A percentile compares a stretch with the other conserved stretches of the same genome.
Evolutionary conservation across 2,329 filamentous ascomycete species (phyloP).

Genomic region (Fusarium buxicola): DNA sequence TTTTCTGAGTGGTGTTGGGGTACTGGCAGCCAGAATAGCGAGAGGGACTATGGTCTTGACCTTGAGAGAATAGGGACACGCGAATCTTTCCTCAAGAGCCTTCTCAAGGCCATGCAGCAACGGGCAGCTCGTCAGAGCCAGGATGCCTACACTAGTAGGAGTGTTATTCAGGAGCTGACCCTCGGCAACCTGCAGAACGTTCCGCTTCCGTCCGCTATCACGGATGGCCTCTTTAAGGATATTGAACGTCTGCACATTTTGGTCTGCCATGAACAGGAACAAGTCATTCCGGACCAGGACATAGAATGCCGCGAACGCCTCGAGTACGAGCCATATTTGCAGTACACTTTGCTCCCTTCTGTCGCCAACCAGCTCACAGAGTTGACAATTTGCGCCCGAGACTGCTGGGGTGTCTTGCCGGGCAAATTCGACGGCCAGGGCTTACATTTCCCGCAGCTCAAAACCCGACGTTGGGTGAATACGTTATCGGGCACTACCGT

Average conservation of each 20-base stretch:
- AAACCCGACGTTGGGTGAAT: conserved; percentile 34
- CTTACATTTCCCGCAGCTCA: conserved; percentile 39
- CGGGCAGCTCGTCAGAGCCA: not conserved
- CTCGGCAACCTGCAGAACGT: conserved; percentile 39
- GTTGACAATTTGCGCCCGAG: conserved; percentile 35
- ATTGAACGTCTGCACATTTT: conserved; percentile 32
- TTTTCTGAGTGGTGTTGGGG: not conserved
- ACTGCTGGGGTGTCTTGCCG: conserved; percentile 38
- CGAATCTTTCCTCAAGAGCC: not conserved
- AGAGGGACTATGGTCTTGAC: not conserved
- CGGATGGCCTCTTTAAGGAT: conserved; percentile 17
- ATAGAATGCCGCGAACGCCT: conserved; percentile 29
- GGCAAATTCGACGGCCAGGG: conserved; percentile 39
- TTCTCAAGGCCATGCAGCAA: not conserved
- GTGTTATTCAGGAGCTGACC: conserved; percentile 4
- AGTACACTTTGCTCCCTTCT: conserved; percentile 27
- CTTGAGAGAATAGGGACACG: not conserved
- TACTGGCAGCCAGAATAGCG: no score
- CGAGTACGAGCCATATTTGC: conserved; percentile 39
- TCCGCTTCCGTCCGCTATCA: conserved; percentile 9
- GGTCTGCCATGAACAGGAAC: conserved; percentile 27
- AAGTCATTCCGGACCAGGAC: conserved; percentile 26
- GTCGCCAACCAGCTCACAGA: conserved; percentile 34
- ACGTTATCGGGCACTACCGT: conserved; percentile 35
- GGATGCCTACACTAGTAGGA: not conserved